These are phyloP conservation scores for Malassezia obtusa DNA, from an alignment of 1,284 basidiomycete genomes.

Conservation along the genomic window DNA sequence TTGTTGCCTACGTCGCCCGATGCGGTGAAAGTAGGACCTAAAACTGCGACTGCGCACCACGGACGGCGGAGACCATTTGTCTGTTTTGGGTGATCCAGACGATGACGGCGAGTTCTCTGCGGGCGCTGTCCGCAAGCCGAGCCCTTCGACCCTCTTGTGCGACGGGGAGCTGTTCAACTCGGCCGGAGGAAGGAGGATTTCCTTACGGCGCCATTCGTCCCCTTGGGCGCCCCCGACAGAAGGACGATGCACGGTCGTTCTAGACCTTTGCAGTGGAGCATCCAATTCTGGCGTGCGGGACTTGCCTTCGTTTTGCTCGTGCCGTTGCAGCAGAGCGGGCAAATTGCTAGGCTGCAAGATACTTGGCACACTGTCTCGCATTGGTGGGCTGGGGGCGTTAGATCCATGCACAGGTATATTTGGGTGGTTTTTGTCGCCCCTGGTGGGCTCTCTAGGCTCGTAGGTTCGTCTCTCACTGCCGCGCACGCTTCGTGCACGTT, in stretches of 20 bases:
- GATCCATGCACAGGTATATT: too few species aligned
- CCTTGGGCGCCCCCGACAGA: too few species aligned
- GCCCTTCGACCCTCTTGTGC: background rate
- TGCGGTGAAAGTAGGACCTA: slow-evolving; percentile 3
- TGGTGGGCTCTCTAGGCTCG: too few species aligned
- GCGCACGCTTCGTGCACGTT: background rate
- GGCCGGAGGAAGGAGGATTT: background rate
- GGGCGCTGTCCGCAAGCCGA: background rate
- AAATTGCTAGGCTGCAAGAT: too few species aligned
- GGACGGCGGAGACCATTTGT: background rate
- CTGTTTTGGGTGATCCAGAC: background rate
- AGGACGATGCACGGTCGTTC: background rate
- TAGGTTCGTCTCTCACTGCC: background rate
- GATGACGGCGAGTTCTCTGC: background rate
- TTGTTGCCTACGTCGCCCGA: background rate
- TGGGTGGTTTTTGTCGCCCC: too few species aligned
- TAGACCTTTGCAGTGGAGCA: background rate
- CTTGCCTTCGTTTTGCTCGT: too few species aligned
- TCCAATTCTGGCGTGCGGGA: too few species aligned
- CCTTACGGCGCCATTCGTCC: too few species aligned
- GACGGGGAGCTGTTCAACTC: background rate
- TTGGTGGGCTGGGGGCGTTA: too few species aligned
- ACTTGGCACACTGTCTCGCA: too few species aligned
- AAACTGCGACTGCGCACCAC: slow-evolving; percentile 8
- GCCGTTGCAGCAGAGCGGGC: too few species aligned